Base-by-base conservation (phyloP, 345 rosid species). In the Corchorus olitorius region DNA sequence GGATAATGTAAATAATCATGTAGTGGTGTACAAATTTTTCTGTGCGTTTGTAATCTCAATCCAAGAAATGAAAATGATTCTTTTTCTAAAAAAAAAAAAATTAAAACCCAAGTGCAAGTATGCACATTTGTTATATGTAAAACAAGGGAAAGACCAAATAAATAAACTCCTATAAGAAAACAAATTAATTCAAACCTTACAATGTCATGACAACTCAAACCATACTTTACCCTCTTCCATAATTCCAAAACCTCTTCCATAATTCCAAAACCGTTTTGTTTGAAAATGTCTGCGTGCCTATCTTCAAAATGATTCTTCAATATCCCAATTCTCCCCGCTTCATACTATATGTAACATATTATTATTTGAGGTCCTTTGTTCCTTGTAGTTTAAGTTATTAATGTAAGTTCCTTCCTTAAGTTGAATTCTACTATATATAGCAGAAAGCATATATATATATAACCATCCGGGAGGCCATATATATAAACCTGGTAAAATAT, bases 191-290 rank as follows among this genome's bases (percentile, higher is more conserved):
- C 61, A 20, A 56, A 19, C 34, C 61, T 20, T 34, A 56, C 34
- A 56, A 56, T 33, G 61, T 56, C 0, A 56, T 20, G 61, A 55
- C 33, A 55, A 55, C 59, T 27, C 60, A 27, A 27, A 19, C 34
- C 62, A 56, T 56, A 46, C 71, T 46, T 22, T 34, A 66, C 35
- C 53, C 70, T 43, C 10, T 45, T 43, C 10, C 19, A 43, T 5
- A 43, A 41, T 20, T 66, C 53, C 22, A 19, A 45, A 66, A 66
- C 70, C 70, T 43, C 10, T 45, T 43, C 10, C 19, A 43, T 5
- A 43, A 41, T 20, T 66, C 53, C 22, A 19, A 45, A 66, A 66
- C 70, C 70, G 70, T 66, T 66, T 66, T 45, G 35, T 66, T 66
- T 66, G 70, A 45, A 66, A 65, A 66, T 0, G 48, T 39, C 68